A percentile compares a stretch with the other conserved stretches of the same genome.
Conservation (phyloP, 139 green algal species). For the Chlamydomonas applanata region DNA sequence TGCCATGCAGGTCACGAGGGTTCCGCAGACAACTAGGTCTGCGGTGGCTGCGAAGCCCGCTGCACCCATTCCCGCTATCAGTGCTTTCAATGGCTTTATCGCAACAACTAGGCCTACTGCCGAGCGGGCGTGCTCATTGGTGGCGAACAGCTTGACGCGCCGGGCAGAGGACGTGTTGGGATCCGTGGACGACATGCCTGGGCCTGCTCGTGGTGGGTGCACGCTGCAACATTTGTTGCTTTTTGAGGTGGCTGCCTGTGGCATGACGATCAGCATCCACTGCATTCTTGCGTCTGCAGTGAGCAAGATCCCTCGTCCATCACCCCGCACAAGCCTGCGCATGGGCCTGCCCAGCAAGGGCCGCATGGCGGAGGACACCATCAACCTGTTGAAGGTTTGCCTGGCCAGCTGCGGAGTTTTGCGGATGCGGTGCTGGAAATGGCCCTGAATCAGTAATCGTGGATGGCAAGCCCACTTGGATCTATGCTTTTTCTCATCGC, state of each 20-base stretch:
- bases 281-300: slow-evolving; percentile 10
- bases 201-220: neutral
- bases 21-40: neutral
- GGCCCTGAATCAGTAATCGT: no score
- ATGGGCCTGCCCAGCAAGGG: slow-evolving; percentile 95
- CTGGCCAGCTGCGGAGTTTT: neutral
- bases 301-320: slow-evolving; percentile 25
- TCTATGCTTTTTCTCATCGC: neutral
- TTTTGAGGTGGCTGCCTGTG: neutral
- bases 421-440: no score
- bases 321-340: slow-evolving; percentile 54
- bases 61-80: no score
- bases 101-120: no score
- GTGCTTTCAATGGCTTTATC: no score
- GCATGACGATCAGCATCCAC: neutral
- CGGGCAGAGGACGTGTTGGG: neutral
- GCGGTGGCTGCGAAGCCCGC: neutral
- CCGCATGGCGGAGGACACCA: slow-evolving; percentile 97
- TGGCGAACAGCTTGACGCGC: no score
- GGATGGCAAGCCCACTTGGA: neutral
- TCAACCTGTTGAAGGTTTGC: slow-evolving; percentile 82
- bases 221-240: neutral
- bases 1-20: neutral
- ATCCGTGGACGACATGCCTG: neutral
- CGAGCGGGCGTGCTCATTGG: no score